phyloP scores from a whole-genome alignment of 306 rosid genomes.

The Senna tora region DNA sequence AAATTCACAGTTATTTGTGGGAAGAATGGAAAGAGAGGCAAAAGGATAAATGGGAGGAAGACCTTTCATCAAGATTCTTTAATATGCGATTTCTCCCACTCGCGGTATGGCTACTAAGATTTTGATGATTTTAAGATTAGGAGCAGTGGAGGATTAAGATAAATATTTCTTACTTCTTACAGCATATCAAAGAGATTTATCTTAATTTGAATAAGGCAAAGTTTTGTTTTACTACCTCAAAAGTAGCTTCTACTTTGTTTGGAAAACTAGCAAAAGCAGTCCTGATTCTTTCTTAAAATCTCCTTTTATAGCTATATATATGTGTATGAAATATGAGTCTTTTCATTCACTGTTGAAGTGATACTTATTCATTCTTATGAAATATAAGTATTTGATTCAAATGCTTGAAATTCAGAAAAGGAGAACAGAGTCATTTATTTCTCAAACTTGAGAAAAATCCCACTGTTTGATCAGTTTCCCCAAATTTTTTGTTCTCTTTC shows the following conservation, averaged over 20 bases:
- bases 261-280: neutral
- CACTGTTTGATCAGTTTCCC: neutral
- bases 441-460: neutral
- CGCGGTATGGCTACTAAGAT: conserved; percentile 49
- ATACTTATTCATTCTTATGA: neutral
- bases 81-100: conserved; percentile 68
- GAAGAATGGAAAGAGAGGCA: conserved; percentile 89
- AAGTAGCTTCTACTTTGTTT: neutral
- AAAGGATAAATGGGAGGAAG: conserved; percentile 55
- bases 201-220: neutral
- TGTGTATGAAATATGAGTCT: neutral
- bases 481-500: neutral
- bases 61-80: conserved; percentile 57
- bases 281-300: neutral
- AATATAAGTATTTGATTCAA: neutral
- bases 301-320: neutral
- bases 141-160: neutral
- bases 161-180: neutral
- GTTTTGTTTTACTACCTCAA: neutral
- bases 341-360: neutral
- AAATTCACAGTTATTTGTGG: conserved; percentile 68
- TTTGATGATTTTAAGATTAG: conserved; percentile 13
- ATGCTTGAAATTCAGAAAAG: neutral
- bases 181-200: neutral
- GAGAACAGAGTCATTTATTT: neutral